Percentiles rank a stretch among this genome's conserved stretches.
Conservation (phyloP, 2,329 filamentous ascomycete genomes). For the Podosphaera leucotricha region DNA sequence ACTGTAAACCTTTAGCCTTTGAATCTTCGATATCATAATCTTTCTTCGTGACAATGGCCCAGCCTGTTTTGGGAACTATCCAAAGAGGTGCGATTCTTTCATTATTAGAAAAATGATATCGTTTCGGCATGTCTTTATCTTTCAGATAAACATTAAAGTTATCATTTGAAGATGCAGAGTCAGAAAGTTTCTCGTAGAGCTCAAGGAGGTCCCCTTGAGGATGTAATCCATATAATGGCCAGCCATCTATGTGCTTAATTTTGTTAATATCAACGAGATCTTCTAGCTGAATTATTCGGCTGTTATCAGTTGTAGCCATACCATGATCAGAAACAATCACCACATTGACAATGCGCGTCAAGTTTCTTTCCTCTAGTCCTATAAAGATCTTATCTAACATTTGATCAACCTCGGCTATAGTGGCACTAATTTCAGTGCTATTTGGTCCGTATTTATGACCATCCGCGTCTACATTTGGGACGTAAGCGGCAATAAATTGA, state of each 20-base stretch:
- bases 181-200: conserved; percentile 38
- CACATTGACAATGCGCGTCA: conserved; percentile 77
- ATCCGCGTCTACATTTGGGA: conserved; percentile 72
- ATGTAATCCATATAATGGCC: conserved; percentile 76
- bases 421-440: conserved; percentile 66
- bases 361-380: conserved; percentile 57
- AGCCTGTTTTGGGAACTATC: conserved; percentile 80
- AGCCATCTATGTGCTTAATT: conserved; percentile 73
- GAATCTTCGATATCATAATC: conserved; percentile 56
- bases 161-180: conserved; percentile 34
- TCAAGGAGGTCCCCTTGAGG: conserved; percentile 50
- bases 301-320: conserved; percentile 78
- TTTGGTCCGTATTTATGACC: conserved; percentile 84
- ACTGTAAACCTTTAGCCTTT: conserved; percentile 37
- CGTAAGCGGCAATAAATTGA: conserved; percentile 82
- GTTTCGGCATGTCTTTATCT: conserved; percentile 69
- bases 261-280: conserved; percentile 58
- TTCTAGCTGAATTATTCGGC: conserved; percentile 68
- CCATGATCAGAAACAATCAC: conserved; percentile 95
- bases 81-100: conserved; percentile 80
- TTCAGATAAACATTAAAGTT: conserved; percentile 72
- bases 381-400: conserved; percentile 60
- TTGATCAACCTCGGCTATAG: conserved; percentile 54
- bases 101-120: conserved; percentile 79
- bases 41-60: conserved; percentile 63